Base-by-base conservation (phyloP, 495 filamentous ascomycete genomes). In the Ascodesmis nigricans region DNA sequence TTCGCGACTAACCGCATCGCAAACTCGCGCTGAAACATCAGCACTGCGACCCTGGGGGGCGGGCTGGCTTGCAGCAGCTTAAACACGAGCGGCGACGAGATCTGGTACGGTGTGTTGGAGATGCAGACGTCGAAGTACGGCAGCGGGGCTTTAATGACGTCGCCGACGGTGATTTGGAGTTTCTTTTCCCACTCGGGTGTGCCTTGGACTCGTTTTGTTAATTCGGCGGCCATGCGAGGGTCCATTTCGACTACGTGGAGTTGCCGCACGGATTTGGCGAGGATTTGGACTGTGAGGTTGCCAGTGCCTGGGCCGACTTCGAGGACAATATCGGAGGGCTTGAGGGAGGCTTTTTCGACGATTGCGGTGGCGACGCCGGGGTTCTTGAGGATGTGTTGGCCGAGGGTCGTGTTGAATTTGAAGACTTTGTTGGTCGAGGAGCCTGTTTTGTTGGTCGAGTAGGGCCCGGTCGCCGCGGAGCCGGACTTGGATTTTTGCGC, bases 301-400 rank as follows among this genome's bases (percentile, higher is more conserved):
- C 80, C 80, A 2, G 79, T 80, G 36, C 81, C 78, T 24, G 75
- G 71, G 34, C 73, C 74, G 28, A 77, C 70, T 62, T 78, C 73
- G 11, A 78, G 66, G 17, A 78, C 73, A 25, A 69, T 59, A 58
- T 92, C 84, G 21, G 74, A 80, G 29, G 83, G 83, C 47, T 91
- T 91, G 11, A 95, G 67, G 36, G 69, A 67, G 17, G 84, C 79
- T 57, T 95, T 95, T 32, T 77, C 65, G 29, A 78, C 72, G 49
- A 91, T 93, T 16, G 75, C 74, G 52, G 82, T 71, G 11, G 81
- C 78, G 38, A 95, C 78, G 38, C 80, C 81, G 11, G 83, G 83
- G 57, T 95, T 93, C 59, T 91, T 91, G 46, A 95, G 64, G 35
- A 95, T 79, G 55, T 95, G 84, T 59, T 95, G 84, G 41, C 84